These are phyloP conservation scores for maize (Zea mays) DNA, from an alignment of 176 grass and related monocot species.

Conservation along the genomic window Zm-B73-REFERENCE-NAM-5.0 NC_050098.1:146425501-146426000, in stretches of 20 bases:
- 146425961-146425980: neutral
- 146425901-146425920: slow-evolving; percentile 15
- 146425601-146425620: slow-evolving; percentile 61
- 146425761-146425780: slow-evolving; percentile 61
- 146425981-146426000: neutral
- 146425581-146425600: slow-evolving; percentile 72
- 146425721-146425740: neutral
- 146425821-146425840: slow-evolving; percentile 83
- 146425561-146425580: slow-evolving; percentile 73
- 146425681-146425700: slow-evolving; percentile 3
- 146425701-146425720: neutral
- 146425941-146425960: neutral
- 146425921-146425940: slow-evolving; percentile 3
- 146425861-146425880: slow-evolving; percentile 51
- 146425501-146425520: slow-evolving; percentile 4
- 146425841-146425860: slow-evolving; percentile 79
- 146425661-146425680: slow-evolving; percentile 36
- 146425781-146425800: slow-evolving; percentile 61
- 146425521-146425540: slow-evolving; percentile 15
- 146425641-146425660: slow-evolving; percentile 69
- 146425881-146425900: slow-evolving; percentile 49
- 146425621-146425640: slow-evolving; percentile 71
- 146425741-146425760: slow-evolving; percentile 43
- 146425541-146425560: too few species aligned
- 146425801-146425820: slow-evolving; percentile 70